Evolutionary conservation across 1,284 basidiomycete species (phyloP), one percentile per base, ranked within the genome.

Genomic region (Leccinum angustisporum): DNA sequence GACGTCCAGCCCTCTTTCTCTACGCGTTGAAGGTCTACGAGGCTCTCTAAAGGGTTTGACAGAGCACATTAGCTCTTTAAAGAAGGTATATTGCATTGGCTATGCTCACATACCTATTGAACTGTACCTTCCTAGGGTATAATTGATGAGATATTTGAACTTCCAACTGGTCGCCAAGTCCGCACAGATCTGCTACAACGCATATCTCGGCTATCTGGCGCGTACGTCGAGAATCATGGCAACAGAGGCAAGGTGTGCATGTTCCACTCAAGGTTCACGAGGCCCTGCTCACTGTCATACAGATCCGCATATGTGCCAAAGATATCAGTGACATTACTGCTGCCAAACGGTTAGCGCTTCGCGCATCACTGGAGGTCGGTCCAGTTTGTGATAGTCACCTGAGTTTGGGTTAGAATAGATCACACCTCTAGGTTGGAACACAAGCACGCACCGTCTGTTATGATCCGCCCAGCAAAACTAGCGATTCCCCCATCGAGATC

Each of bases 191-290:
- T 85, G 13, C 66, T 88, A 6, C 84, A 86, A 64, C 80, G 80
- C 30, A 83, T 91, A 65, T 91, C 90, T n/a, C 84, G 87, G 60
- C 62, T 85, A 33, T 80, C 87, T 11, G 83, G 82, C 56, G 89
- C 86, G 2, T 85, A 86, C 65, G 72, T 85, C 11, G 84, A 88
- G 67, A 81, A 81, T 61, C 69, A 80, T 34, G 80, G 79, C 9
- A 67, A 74, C 40, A 70, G 72, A 56, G 81, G 80, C 57, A 78
- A 78, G 74, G 88, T 87, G 63, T 62, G 68, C 11, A 52, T 43
- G 57, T 46, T 62, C 57, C 31, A 38, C 13, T 1, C 21, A n/a
- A 38, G n/a, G 21, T 5, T 53, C 18, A 13, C 54, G 57, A 51
- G 14, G 50, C 43, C 4, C 31, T 58, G 46, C 46, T 57, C 56